Conservation (phyloP, 805 yeast genomes). For the Maudiozyma barnettii region DNA sequence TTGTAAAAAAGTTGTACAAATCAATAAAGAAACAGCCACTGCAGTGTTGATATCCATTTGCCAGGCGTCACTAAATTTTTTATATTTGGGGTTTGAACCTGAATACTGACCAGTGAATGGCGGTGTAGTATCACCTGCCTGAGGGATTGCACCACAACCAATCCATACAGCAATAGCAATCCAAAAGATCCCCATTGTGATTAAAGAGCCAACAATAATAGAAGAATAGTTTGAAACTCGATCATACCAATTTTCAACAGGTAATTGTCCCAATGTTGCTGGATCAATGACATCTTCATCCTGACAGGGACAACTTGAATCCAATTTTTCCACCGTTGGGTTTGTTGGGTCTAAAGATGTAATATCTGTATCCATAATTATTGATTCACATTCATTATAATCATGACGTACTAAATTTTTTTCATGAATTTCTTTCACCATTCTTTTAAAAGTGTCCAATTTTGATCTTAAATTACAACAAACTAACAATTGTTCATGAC, state of each 20-base stretch:
- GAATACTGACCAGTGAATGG: conserved; percentile 21
- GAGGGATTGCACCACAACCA: conserved; percentile 29
- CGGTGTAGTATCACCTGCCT: conserved; percentile 19
- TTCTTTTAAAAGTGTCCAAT: not conserved
- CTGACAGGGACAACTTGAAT: not conserved
- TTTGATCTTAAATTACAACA: conserved; percentile 7
- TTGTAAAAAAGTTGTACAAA: conserved; percentile 32
- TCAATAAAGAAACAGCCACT: conserved; percentile 30
- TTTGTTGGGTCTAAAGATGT: not conserved
- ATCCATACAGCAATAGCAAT: conserved; percentile 32
- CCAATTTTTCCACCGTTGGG: not conserved
- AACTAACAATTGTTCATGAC: conserved; percentile 22
- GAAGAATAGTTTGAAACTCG: conserved; percentile 21
- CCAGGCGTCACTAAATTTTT: conserved; percentile 31
- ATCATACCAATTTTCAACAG: conserved; percentile 29
- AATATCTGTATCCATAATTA: no score
- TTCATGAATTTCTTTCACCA: not conserved
- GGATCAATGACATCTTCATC: conserved; percentile 1
- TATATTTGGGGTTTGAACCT: conserved; percentile 16
- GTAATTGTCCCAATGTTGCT: conserved; percentile 11
- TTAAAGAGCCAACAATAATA: conserved; percentile 27
- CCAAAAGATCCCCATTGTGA: conserved; percentile 30
- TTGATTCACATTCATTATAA: not conserved
- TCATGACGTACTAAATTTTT: not conserved
- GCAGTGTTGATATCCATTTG: conserved; percentile 37